Evolutionary conservation across 495 filamentous ascomycete species (phyloP).

Genomic region (Penicillium dipodomyicola): DNA sequence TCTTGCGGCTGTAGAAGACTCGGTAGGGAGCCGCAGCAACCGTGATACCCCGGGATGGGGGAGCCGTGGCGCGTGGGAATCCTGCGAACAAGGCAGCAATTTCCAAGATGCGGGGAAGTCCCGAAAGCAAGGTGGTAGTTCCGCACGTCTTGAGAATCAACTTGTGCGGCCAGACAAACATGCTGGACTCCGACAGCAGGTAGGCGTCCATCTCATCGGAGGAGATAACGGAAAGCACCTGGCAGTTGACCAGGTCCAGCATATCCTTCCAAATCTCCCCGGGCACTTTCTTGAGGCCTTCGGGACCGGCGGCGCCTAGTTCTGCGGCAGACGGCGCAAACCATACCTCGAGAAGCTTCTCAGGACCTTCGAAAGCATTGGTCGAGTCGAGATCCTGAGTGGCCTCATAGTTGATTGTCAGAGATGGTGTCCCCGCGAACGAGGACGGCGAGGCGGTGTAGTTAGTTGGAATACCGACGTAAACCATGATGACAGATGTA

Average conservation of each 20-base stretch:
- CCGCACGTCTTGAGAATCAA: slow-evolving; percentile 98
- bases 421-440: slow-evolving; percentile 71
- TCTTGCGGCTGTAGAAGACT: slow-evolving; percentile 98
- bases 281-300: slow-evolving; percentile 83
- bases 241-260: slow-evolving; percentile 97
- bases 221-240: slow-evolving; percentile 90
- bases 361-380: slow-evolving; percentile 97
- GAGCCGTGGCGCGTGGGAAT: slow-evolving; percentile 65
- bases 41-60: slow-evolving; percentile 52
- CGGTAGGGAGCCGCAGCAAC: slow-evolving; percentile 84
- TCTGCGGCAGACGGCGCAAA: slow-evolving; percentile 81
- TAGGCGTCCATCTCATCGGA: slow-evolving; percentile 98
- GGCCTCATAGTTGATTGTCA: slow-evolving; percentile 96
- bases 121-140: slow-evolving; percentile 89
- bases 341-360: slow-evolving; percentile 99
- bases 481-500: slow-evolving; percentile 63
- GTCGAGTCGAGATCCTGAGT: slow-evolving; percentile 91
- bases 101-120: slow-evolving; percentile 82
- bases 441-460: slow-evolving; percentile 79
- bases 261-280: slow-evolving; percentile 90
- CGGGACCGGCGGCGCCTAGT: slow-evolving; percentile 63
- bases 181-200: slow-evolving; percentile 94
- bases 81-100: slow-evolving; percentile 86
- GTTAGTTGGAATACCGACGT: slow-evolving; percentile 70
- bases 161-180: slow-evolving; percentile 99